Evolutionary conservation across 179 eudicot species (phyloP).

Genomic region (Nepenthes alata): DNA sequence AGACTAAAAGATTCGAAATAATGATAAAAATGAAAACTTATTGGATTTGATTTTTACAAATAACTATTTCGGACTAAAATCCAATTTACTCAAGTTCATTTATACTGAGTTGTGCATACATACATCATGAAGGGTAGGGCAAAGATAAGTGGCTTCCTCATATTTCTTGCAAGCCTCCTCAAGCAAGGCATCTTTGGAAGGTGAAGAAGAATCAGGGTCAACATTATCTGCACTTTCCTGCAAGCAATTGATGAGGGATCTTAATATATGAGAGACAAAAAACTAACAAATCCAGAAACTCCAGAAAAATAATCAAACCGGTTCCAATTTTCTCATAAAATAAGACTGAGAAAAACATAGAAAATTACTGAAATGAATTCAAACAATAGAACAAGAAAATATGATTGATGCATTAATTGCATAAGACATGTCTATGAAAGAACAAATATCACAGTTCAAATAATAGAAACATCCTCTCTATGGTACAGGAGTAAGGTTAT

Average conservation of each 20-base stretch:
- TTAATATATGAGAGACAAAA: not conserved
- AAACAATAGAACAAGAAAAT: too few relatives aligned
- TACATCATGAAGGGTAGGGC: constrained; percentile 96
- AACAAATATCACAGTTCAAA: too few relatives aligned
- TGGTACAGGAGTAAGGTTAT: too few relatives aligned
- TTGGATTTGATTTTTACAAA: too few relatives aligned
- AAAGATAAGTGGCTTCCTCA: constrained; percentile 81
- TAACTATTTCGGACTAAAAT: too few relatives aligned
- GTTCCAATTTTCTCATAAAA: not conserved
- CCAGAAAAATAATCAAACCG: not conserved
- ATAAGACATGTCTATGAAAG: too few relatives aligned
- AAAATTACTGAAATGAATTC: too few relatives aligned
- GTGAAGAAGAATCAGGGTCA: constrained; percentile 73
- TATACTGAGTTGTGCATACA: constrained; percentile 11
- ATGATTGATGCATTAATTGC: too few relatives aligned
- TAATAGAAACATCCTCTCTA: too few relatives aligned
- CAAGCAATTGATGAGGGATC: not conserved
- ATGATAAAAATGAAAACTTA: too few relatives aligned
- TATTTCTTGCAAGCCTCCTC: constrained; percentile 94
- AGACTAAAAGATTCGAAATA: too few relatives aligned
- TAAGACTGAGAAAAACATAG: not conserved
- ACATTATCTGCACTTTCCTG: constrained; percentile 99
- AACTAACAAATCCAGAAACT: too few relatives aligned
- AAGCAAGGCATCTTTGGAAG: constrained; percentile 91
- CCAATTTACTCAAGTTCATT: not conserved